Base-by-base conservation (phyloP, 1,139 yeast species). In the Chernovozyma sophiae-reginae region DNA sequence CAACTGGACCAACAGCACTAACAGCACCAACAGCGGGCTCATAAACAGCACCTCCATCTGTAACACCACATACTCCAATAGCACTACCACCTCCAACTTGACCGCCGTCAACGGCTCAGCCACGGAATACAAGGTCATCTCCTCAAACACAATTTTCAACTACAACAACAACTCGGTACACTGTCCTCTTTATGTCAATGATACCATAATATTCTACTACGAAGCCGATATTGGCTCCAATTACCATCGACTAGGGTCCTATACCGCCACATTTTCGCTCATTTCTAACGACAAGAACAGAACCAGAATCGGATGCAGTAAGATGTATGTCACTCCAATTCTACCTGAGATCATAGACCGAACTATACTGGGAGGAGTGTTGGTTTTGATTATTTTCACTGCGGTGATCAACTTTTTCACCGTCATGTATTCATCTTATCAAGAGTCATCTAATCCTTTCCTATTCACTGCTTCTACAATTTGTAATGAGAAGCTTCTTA, bases 391-490 rank as follows among this genome's bases (percentile, higher is more conserved):
- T n/a, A 48, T 73, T 4, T 62, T 64, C 3, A 60, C 81, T 1
- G 63, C 68, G 4, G 42, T 65, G 2, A 53, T 76, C 17, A 64
- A 77, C 34, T 55, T 65, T 31, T 49, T 72, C 29, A 68, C 74
- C 4, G 64, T 74, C 37, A 54, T 69, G 11, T 56, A 65, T 42
- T 78, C 84, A 33, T 78, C 82, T 1, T 74, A 80, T 62, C 81
- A 79, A 43, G 86, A 81, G 46, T 72, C 86, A 1, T 58, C 70
- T 8, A 76, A 79, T 45, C 77, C 81, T 3, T 78, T 76, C 43
- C 53, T 79, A 27, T 70, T 75, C 54, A 63, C 66, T 25, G 81
- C 83, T 5, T 78, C 85, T 7, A 73, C 79, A 23, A 77, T 80
- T 38, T 79, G 83, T 51, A 80, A 79, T 49, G 74, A 66, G 23